Base-by-base conservation (phyloP, 352 stramenopile species). In the Phytophthora vignae region DNA sequence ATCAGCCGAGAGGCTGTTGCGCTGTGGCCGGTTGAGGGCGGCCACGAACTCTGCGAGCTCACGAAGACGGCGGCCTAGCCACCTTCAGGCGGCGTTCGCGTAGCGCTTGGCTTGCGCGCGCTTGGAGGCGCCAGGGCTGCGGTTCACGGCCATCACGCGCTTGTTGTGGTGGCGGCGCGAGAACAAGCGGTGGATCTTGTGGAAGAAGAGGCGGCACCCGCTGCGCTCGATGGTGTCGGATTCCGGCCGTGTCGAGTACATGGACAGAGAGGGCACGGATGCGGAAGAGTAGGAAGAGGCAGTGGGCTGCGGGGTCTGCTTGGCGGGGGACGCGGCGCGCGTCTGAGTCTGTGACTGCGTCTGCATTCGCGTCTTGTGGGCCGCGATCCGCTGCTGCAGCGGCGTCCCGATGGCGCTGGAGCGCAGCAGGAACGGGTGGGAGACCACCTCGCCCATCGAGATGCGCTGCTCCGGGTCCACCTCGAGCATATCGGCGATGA, bases 401-500 rank as follows among this genome's bases (percentile, higher is more conserved):
- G 56, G 53, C 5, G 48, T 17, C 8, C 21, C 55, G 33, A 73
- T 69, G 15, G 62, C 31, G 59, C 62, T 74, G 56, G 71, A 67
- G 19, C 62, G 54, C 54, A 67, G 46, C 40, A 95, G 50, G 71
- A 93, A 94, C 61, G 86, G 66, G 69, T 95, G 88, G 12, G 69
- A 49, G 21, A 92, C 75, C 50, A 95, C 85, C 54, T 82, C 55
- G 48, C 81, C 71, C 63, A 93, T 92, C n/a, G 77, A 81, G 46
- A 90, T 67, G 21, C 87, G 87, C 54, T 77, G 72, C 19, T 77
- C 67, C 27, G 84, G 65, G 71, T 94, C 84, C 10, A 87, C 82
- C 44, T 90, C 64, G 3, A 94, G 67, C 87, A 94, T 92, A 2
- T 69, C 73, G 5, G 83, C 73, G 12, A 94, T 50, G 46, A 94